Evolutionary conservation across 306 rosid species (phyloP).

Genomic region (Begonia fuchsioides): DNA sequence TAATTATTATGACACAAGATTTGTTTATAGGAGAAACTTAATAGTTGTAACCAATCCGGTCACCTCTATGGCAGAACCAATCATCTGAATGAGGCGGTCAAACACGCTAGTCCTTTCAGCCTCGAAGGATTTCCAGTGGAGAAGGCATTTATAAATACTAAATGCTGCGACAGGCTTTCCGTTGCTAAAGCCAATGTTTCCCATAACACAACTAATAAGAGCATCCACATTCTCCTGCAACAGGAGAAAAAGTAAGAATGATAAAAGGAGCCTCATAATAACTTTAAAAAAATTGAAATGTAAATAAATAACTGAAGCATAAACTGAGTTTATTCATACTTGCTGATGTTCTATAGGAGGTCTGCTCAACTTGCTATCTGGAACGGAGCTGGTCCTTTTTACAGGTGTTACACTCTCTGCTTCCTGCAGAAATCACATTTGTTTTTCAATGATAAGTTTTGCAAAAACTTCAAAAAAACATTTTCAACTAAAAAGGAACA

Average conservation of each 20-base stretch:
- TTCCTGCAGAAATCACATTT: neutral
- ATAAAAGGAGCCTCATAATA: constrained; percentile 8
- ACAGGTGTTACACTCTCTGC: constrained; percentile 39
- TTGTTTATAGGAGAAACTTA: no score
- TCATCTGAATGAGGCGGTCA: constrained; percentile 99
- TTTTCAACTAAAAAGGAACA: no score
- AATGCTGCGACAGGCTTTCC: constrained; percentile 98
- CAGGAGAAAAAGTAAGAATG: constrained; percentile 15
- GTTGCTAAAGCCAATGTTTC: constrained; percentile 70
- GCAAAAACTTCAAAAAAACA: no score
- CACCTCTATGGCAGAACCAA: constrained; percentile 98
- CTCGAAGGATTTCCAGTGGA: constrained; percentile 98
- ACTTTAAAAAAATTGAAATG: constrained; percentile 1
- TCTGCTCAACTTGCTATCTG: constrained; percentile 86
- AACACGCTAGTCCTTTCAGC: constrained; percentile 98
- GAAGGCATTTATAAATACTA: constrained; percentile 93
- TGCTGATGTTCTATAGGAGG: constrained; percentile 84
- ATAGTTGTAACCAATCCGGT: neutral
- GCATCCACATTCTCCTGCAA: constrained; percentile 91
- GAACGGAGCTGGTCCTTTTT: constrained; percentile 65
- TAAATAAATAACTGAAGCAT: constrained; percentile 1
- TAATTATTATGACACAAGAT: no score
- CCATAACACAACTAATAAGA: constrained; percentile 66
- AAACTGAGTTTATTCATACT: constrained; percentile 27
- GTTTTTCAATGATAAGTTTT: no score